Conservation (phyloP, 1,139 yeast genomes). For the Neolecta irregularis region DNA sequence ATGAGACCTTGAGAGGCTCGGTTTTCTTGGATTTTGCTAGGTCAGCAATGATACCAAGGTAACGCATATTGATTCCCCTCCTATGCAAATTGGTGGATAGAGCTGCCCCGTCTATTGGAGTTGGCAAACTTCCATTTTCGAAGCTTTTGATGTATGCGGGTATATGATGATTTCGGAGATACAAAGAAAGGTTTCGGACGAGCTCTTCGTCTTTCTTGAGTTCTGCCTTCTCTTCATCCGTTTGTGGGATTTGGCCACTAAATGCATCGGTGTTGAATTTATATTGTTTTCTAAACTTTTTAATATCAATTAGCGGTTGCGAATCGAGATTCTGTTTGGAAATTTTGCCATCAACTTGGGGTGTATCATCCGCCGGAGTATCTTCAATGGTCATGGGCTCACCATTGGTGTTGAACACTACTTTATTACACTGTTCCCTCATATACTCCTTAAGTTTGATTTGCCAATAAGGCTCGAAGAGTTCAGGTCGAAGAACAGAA, state of each 20-base stretch:
- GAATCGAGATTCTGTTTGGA: constrained; percentile 7
- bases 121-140: constrained; percentile 34
- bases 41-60: constrained; percentile 39
- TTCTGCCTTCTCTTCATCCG: constrained; percentile 26
- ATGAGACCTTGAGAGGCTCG: no score
- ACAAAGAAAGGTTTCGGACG: constrained; percentile 54
- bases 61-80: constrained; percentile 78
- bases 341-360: constrained; percentile 15
- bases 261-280: constrained; percentile 72
- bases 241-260: constrained; percentile 24
- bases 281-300: constrained; percentile 30
- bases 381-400: constrained; percentile 3
- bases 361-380: no score
- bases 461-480: constrained; percentile 82
- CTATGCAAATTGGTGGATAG: constrained; percentile 55
- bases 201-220: constrained; percentile 39
- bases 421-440: constrained; percentile 18
- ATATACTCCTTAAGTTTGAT: constrained; percentile 43
- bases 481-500: constrained; percentile 68
- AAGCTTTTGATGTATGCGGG: constrained; percentile 48
- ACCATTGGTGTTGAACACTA: no score
- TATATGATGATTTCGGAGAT: constrained; percentile 42
- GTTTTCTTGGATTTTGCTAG: constrained; percentile 32
- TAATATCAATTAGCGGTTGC: constrained; percentile 13
- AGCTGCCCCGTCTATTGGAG: constrained; percentile 72